Base-by-base conservation (phyloP, 306 rosid genomes). In the Vicia faba region DNA sequence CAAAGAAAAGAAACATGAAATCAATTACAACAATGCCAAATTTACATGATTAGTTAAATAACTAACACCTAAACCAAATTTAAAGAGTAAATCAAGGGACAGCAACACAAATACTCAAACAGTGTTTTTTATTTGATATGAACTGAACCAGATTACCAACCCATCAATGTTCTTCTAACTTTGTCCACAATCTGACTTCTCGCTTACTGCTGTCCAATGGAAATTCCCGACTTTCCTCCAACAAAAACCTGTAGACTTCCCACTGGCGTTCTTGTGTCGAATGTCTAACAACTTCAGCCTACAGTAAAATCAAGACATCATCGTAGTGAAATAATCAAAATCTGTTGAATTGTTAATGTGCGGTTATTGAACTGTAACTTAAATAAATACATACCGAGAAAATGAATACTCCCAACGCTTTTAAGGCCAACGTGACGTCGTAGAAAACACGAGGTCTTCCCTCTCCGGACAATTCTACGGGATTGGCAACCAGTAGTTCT, bases 381-480 rank as follows among this genome's bases (percentile, higher is more conserved):
- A 29, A 51, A 10, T 11, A 20, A 68, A 61, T 12, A 33, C 84
- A 66, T 75, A 89, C 96, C 64, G 86, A 80, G 84, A 91, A 91
- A 64, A 91, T 84, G 75, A 74, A 79, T 33, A 88, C 71, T 70
- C 92, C 89, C 50, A 88, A 61, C 3, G 72, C 76, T 68, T 91
- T 91, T 13, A 91, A 80, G 16, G 92, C 86, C 50, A 79, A 78
- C 12, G 97, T 88, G 39, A 88, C 96, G 73, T 91, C 92, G 10
- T 84, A 86, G 79, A 91, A 91, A 26, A 91, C 97, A 0, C 91
- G 91, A n/a, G 97, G 97, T 64, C 96, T 80, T 75, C 96, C 97
- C 68, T 72, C 83, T 72, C 97, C 97, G 13, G 74, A 81, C 64
- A 86, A 63, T 77, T 91, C 97, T 26, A 83, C 97, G 0, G 97